Evolutionary conservation across 768 basidiomycete species (phyloP), one percentile per base, ranked within the genome.

Genomic region (Leccinum subgranulosum): DNA sequence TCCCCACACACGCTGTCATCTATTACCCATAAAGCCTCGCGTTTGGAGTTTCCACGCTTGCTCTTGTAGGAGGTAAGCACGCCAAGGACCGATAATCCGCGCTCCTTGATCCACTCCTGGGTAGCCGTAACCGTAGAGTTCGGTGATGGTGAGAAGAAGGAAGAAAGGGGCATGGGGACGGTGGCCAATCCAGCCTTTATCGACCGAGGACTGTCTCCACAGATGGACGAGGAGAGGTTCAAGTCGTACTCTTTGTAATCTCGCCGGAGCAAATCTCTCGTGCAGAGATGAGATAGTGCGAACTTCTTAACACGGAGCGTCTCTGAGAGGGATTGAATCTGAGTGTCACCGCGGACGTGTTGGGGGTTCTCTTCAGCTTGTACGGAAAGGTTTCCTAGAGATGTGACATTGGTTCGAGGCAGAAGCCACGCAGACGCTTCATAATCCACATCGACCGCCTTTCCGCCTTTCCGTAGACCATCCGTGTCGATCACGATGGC

Each of bases 221-320:
- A 51, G 34, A 71, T 49, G 31, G 60, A 50, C 11, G 61, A 17
- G 1, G 76, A 67, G 3, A 86, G 79, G 0, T 75, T 71, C 57
- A 84, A 72, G 1, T 72, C 68, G 66, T 94, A 96, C 62, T 96
- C 86, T 70, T 99, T 98, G 79, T 94, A 99, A 74, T 99, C 97
- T n/a, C 97, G 77, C 12, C 93, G 80, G 5, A 99, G 80, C 19
- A 98, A 82, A 66, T 98, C 94, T 55, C 82, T 79, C 0, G 84
- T 83, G 8, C 75, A 76, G 17, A 98, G 78, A 60, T 84, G 80
- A 2, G 83, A 81, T 9, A 98, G 76, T 57, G 87, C 82, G 4
- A 65, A 64, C 69, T 98, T 99, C 73, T 83, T 83, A 2, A 58
- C 47, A 27, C 3, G 65, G 63, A 51, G 74, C 57, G 23, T 93